Conservation (phyloP, 2,329 filamentous ascomycete genomes). For the Cadophora gregata region DNA sequence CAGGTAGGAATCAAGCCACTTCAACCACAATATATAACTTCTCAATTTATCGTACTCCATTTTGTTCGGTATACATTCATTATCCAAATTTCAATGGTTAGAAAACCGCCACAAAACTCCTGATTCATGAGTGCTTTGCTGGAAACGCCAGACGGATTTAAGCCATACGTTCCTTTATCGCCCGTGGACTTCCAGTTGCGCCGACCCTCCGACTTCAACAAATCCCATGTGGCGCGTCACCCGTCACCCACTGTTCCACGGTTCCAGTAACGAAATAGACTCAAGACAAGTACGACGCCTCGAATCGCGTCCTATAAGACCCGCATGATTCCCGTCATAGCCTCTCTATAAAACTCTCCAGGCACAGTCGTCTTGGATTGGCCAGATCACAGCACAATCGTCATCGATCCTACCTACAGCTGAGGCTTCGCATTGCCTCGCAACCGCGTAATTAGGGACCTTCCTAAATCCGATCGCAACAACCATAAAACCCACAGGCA, state of each 20-base stretch:
- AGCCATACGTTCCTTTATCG: neutral
- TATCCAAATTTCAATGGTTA: neutral
- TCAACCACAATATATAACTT: neutral
- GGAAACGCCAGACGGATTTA: neutral
- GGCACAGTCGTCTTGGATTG: neutral
- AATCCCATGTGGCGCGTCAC: neutral
- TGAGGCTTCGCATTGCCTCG: slow-evolving; percentile 15
- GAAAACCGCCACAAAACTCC: neutral
- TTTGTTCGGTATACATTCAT: neutral
- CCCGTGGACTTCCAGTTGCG: slow-evolving; percentile 21
- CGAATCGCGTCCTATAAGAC: slow-evolving; percentile 3
- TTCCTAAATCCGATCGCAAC: slow-evolving; percentile 34
- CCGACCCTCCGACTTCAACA: slow-evolving; percentile 20
- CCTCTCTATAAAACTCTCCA: neutral
- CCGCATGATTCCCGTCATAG: slow-evolving; percentile 1
- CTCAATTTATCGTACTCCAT: neutral
- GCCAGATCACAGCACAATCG: slow-evolving; percentile 12
- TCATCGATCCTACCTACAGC: slow-evolving; percentile 17
- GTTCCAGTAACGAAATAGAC: neutral
- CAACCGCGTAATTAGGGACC: slow-evolving; percentile 19
- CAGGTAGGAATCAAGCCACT: neutral
- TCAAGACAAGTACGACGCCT: neutral
- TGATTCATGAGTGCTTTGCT: neutral
- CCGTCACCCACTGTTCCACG: neutral
- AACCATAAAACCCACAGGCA: slow-evolving; percentile 22